Evolutionary conservation across 164 flowering plant genomes (phyloP), one percentile per base, ranked within the genome.

Genomic region (Annona squamosa): DNA sequence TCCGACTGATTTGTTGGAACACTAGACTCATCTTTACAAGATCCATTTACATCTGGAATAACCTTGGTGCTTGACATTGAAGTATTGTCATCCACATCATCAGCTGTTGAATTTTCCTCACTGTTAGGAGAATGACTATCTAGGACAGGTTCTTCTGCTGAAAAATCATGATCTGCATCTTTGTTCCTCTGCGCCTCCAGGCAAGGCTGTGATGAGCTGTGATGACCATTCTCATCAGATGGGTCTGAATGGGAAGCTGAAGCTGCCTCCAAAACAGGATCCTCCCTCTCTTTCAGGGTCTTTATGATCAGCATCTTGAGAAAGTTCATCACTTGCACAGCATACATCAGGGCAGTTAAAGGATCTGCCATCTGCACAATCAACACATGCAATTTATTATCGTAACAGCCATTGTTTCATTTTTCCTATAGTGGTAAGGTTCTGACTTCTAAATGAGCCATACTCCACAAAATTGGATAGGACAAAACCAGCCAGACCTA

Each of bases 271-370:
- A 77, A 65, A 13, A 80, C 73, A 13, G 86, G 73, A 68, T 87
- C 93, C 75, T 86, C 83, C 72, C 97, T 83, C 72, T 84, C 93
- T 68, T 75, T 82, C 16, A 91, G 78, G 2, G 86, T 86, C 81
- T 76, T 89, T 13, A 79, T 18, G 45, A 91, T 86, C 48, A 91
- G 88, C 12, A 83, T 87, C 85, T 87, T 90, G 56, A 91, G 89
- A 76, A 90, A 91, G 80, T 91, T 91, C 97, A 91, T 89, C 71
- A 91, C 94, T 86, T 91, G 97, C 63, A 90, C 97, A 3, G 92
- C 94, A 77, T 91, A 89, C 93, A 90, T 90, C 84, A 91, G 69
- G 64, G 97, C 94, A 61, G 91, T 90, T 74, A 91, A 84, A 59
- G 97, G 97, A 81, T 91, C 97, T 13, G 86, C 90, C 94, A 91